A percentile compares a stretch with the other conserved stretches of the same genome.
phyloP scores from a whole-genome alignment of 257 asterid species.

The Jasminum sambac region DNA sequence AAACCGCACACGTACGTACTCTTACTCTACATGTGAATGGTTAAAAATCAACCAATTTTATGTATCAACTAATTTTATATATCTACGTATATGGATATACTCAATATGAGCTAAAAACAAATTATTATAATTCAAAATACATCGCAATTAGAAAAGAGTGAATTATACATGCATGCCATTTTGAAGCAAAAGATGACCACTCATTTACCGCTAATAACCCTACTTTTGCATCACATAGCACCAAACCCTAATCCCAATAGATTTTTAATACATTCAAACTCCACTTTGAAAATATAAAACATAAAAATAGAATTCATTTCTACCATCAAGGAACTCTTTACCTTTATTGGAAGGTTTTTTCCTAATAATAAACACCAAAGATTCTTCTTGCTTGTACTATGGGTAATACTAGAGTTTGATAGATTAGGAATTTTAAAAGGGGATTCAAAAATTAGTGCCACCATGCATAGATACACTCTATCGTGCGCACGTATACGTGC shows the following conservation, averaged over 20 bases:
- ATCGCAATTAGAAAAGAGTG: constrained; percentile 14
- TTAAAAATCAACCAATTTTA: no score
- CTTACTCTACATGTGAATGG: no score
- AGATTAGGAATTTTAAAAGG: constrained; percentile 54
- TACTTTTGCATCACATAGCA: constrained; percentile 55
- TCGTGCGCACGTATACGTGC: background rate
- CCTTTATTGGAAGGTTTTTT: constrained; percentile 4
- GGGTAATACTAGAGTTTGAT: constrained; percentile 29
- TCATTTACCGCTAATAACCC: constrained; percentile 56
- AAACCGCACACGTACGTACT: no score
- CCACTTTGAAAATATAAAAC: constrained; percentile 41
- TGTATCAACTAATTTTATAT: background rate
- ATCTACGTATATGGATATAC: background rate
- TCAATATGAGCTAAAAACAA: no score
- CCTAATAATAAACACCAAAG: constrained; percentile 21
- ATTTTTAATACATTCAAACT: constrained; percentile 44
- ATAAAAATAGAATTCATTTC: constrained; percentile 11
- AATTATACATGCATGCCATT: constrained; percentile 30
- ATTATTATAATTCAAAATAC: no score
- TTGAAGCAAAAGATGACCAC: constrained; percentile 51
- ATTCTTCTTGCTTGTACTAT: constrained; percentile 36
- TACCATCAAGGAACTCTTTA: background rate
- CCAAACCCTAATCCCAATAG: constrained; percentile 43
- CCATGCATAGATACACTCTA: background rate
- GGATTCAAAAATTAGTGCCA: constrained; percentile 46